Evolutionary conservation across 2,329 filamentous ascomycete species (phyloP), one percentile per base, ranked within the genome.

Genomic region (Neoscytalidium dimidiatum): DNA sequence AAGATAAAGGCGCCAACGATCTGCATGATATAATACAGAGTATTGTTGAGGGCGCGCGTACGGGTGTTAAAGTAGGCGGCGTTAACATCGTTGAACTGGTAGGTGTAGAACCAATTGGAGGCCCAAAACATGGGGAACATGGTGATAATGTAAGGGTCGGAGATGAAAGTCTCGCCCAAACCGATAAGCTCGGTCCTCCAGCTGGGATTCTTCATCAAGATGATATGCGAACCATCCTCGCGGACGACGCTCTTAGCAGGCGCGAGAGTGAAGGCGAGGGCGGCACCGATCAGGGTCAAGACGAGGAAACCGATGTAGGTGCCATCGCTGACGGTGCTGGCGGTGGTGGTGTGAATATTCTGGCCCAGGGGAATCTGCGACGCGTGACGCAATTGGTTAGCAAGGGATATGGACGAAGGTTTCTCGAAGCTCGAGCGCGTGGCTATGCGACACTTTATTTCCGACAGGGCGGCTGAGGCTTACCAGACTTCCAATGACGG

Each of bases 271-370:
- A 91, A 87, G 31, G 90, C 86, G 1, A 96, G 81, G 14, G 86
- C 70, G 67, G 91, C 91, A 51, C 92, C 92, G 51, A 85, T 69
- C 62, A 90, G 82, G 81, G 93, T 95, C 70, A 96, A 86, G n/a
- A 95, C 84, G 68, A 96, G 88, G 80, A 96, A 95, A 44, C 89
- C 92, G 64, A 94, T 87, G 72, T 96, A 96, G n/a, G 92, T 96
- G 63, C 91, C 92, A 71, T 94, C 90, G 52, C 79, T 87, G 66
- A 91, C 89, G 14, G 81, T 80, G 52, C 77, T 71, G 56, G 78
- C 78, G 64, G 70, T 78, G 14, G 75, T 83, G 66, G 81, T 84
- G 79, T 91, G 77, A 73, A 91, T 84, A 79, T 91, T 92, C 77
- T 91, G 84, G 68, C 85, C 90, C 4, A 92, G 85, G n/a, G 90